Conservation (phyloP, 73 alveolate species). For the Paramecium octaurelia region DNA sequence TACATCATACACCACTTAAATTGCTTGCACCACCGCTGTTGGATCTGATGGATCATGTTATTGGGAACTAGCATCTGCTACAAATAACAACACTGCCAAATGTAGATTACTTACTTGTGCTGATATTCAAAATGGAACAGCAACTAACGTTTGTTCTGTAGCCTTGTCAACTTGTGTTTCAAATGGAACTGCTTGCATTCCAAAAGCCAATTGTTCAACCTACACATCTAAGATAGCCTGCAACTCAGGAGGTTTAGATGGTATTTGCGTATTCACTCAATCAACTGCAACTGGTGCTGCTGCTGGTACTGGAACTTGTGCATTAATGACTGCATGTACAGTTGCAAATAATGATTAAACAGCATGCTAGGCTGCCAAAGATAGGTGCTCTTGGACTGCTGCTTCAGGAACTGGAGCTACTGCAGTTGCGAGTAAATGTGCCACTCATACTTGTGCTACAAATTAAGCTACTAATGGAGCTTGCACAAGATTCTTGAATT, state of each 20-base stretch:
- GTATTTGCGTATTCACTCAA: neutral
- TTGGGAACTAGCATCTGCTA: neutral
- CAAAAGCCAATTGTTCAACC: neutral
- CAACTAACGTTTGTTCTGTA: neutral
- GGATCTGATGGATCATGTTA: conserved; percentile 32
- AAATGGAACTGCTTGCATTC: neutral
- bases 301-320: conserved; percentile 4
- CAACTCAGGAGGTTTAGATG: neutral
- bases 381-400: conserved; percentile 28
- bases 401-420: neutral
- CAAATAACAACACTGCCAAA: neutral
- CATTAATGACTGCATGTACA: neutral
- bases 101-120: neutral
- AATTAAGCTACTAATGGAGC: neutral
- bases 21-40: neutral
- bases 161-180: neutral
- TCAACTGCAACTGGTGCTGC: neutral
- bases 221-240: neutral
- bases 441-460: neutral
- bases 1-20: neutral
- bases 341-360: conserved; percentile 5
- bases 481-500: neutral
- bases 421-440: neutral
- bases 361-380: neutral
- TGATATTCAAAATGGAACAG: neutral